Evolutionary conservation across 2,329 filamentous ascomycete genomes (phyloP).

Genomic region (Trichoderma polysporum): DNA sequence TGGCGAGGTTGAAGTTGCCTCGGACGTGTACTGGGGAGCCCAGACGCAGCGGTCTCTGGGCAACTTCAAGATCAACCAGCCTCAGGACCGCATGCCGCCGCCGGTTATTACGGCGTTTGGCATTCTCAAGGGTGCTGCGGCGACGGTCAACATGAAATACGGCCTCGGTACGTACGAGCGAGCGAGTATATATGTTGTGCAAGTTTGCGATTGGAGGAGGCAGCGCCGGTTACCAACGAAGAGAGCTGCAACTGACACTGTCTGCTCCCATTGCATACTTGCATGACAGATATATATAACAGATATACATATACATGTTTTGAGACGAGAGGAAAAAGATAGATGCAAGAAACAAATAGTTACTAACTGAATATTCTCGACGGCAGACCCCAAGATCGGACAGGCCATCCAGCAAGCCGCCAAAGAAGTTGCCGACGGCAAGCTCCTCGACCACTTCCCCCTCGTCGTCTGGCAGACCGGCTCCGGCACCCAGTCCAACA

Average conservation of each 20-base stretch:
- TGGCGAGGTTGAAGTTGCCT: slow-evolving; percentile 88
- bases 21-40: slow-evolving; percentile 97
- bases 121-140: slow-evolving; percentile 94
- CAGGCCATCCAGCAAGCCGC: slow-evolving; percentile 94
- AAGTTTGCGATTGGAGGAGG: not conserved
- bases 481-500: slow-evolving; percentile 98
- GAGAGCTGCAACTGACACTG: not conserved
- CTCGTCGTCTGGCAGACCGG: slow-evolving; percentile 99
- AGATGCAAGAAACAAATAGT: not conserved
- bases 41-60: slow-evolving; percentile 94
- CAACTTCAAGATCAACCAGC: slow-evolving; percentile 99
- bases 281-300: not conserved
- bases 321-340: not conserved
- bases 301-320: not conserved
- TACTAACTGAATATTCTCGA: not conserved
- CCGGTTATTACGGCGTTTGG: slow-evolving; percentile 91
- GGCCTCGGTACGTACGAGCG: slow-evolving; percentile 66
- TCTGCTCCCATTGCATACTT: not conserved
- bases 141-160: slow-evolving; percentile 91
- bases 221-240: too few species aligned
- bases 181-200: not conserved
- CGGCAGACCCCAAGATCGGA: slow-evolving; percentile 67
- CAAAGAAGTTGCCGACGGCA: slow-evolving; percentile 86
- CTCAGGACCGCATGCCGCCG: slow-evolving; percentile 95
- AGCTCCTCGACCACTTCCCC: slow-evolving; percentile 95